Evolutionary conservation across 371 early-diverging fungal species (phyloP).

Genomic region (Lichtheimia ramosa): DNA sequence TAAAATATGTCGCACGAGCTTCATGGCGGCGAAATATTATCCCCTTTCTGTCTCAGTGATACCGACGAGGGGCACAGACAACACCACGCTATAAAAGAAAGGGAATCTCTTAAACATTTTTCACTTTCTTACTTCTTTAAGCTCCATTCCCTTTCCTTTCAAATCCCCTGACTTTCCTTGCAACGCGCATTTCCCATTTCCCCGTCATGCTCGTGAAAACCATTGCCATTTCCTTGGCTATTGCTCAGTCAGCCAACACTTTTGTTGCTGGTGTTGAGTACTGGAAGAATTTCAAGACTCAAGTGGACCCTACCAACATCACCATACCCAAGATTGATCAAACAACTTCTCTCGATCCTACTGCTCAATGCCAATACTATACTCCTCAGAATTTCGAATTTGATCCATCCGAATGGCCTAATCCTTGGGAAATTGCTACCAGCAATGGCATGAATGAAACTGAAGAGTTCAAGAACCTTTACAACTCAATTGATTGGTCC

Average conservation of each 20-base stretch:
- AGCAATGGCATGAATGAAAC: slow-evolving; percentile 32
- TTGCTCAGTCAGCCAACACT: slow-evolving; percentile 13
- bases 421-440: slow-evolving; percentile 28
- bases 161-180: slow-evolving; percentile 1
- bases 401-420: slow-evolving; percentile 23
- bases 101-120: not conserved
- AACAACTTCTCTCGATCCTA: slow-evolving; percentile 24
- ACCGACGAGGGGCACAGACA: not conserved
- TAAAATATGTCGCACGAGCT: slow-evolving; percentile 9
- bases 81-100: not conserved
- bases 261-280: slow-evolving; percentile 11
- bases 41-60: not conserved
- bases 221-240: slow-evolving; percentile 23
- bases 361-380: slow-evolving; percentile 23
- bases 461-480: slow-evolving; percentile 24
- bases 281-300: slow-evolving; percentile 18
- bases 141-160: not conserved
- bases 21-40: slow-evolving; percentile 2
- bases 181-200: not conserved
- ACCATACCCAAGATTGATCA: slow-evolving; percentile 44
- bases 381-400: slow-evolving; percentile 15
- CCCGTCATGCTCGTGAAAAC: slow-evolving; percentile 25
- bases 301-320: slow-evolving; percentile 25
- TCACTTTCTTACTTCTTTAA: not conserved
- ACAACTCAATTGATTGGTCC: slow-evolving; percentile 29